Percentiles rank a stretch among this genome's conserved stretches.
phyloP scores from a whole-genome alignment of 1,139 yeast genomes.

The Taphrina betulina region DNA sequence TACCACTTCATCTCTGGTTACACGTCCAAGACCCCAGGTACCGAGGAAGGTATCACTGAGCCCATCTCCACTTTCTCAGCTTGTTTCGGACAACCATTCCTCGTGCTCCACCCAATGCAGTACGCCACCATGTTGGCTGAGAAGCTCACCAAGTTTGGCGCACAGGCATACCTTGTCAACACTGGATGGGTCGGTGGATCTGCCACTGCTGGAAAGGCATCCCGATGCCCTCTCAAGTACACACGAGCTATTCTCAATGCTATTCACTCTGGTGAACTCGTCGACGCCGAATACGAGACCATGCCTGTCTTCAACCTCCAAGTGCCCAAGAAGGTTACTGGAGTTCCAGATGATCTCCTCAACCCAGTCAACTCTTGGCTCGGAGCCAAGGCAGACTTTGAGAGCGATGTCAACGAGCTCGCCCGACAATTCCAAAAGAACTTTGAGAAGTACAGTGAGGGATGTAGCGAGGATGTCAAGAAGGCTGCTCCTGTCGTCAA shows the following conservation, averaged over 20 bases:
- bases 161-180: conserved; percentile 94
- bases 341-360: conserved; percentile 79
- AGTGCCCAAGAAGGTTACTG: conserved; percentile 77
- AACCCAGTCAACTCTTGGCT: conserved; percentile 88
- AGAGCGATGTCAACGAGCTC: conserved; percentile 66
- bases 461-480: conserved; percentile 79
- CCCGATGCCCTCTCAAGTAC: conserved; percentile 96
- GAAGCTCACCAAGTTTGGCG: conserved; percentile 83
- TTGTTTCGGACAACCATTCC: conserved; percentile 98
- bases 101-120: conserved; percentile 96
- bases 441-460: conserved; percentile 78
- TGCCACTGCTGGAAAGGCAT: conserved; percentile 71
- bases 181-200: conserved; percentile 99
- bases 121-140: conserved; percentile 96
- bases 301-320: conserved; percentile 85
- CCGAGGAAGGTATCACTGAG: conserved; percentile 98
- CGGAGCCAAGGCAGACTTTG: conserved; percentile 64
- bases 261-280: conserved; percentile 87
- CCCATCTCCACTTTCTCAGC: conserved; percentile 98
- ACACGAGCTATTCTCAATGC: conserved; percentile 96
- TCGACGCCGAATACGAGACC: conserved; percentile 73
- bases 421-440: conserved; percentile 80
- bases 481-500: conserved; percentile 82
- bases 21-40: conserved; percentile 99
- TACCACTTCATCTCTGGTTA: conserved; percentile 98